Percentiles rank a stretch among this genome's conserved stretches.
Conservation (phyloP, 257 asterid genomes). For the Solanum chilense region DNA sequence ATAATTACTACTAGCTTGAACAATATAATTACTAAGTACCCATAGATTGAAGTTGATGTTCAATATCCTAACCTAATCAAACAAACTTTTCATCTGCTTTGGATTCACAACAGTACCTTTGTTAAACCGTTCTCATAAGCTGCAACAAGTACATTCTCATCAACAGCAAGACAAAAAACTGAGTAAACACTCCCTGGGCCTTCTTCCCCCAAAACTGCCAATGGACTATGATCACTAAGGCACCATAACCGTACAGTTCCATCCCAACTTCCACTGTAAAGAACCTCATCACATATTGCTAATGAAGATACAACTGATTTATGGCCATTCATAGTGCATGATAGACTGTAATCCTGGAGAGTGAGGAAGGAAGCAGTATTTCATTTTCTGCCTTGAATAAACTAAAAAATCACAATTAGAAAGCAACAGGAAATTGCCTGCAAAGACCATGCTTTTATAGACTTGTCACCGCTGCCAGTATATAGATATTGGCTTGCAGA, state of each 20-base stretch:
- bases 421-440: constrained; percentile 32
- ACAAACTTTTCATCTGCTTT: background rate
- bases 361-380: background rate
- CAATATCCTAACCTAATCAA: background rate
- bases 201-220: constrained; percentile 64
- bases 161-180: constrained; percentile 54
- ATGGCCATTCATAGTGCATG: constrained; percentile 71
- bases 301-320: constrained; percentile 68
- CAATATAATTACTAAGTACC: too few species aligned
- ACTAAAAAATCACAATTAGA: constrained; percentile 1
- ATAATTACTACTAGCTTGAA: background rate
- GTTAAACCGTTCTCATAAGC: constrained; percentile 64
- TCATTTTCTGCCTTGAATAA: constrained; percentile 1
- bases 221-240: constrained; percentile 64
- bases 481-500: constrained; percentile 56
- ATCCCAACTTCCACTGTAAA: constrained; percentile 97
- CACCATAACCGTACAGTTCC: constrained; percentile 92
- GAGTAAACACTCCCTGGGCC: constrained; percentile 32
- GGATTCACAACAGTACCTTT: constrained; percentile 22
- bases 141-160: constrained; percentile 35
- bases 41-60: background rate
- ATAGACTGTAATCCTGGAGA: constrained; percentile 53
- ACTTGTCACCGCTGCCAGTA: constrained; percentile 88
- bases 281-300: constrained; percentile 48
- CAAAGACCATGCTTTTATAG: constrained; percentile 92